phyloP scores from a whole-genome alignment of 2,329 filamentous ascomycete genomes.

The Albophoma yamanashiensis region DNA sequence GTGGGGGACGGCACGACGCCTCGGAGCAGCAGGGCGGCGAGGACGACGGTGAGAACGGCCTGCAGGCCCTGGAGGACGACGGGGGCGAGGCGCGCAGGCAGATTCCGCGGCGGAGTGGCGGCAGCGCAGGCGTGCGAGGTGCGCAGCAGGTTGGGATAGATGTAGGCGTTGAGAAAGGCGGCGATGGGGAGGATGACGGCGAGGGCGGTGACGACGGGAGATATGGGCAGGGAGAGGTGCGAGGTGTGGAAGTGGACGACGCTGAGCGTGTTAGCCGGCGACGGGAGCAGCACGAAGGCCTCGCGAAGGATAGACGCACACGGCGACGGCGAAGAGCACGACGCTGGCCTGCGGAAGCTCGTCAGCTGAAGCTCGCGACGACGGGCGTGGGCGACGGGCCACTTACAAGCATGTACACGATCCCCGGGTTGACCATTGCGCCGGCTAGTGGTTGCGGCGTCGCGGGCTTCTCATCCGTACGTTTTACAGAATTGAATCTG shows the following conservation, averaged over 20 bases:
- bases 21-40: constrained; percentile 32
- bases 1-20: constrained; percentile 19
- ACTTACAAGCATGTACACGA: constrained; percentile 20
- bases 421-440: constrained; percentile 15
- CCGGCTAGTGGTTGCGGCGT: neutral
- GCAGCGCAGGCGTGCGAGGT: constrained; percentile 9
- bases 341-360: constrained; percentile 12
- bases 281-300: neutral
- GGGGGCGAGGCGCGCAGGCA: constrained; percentile 10
- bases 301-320: constrained; percentile 10
- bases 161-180: constrained; percentile 24
- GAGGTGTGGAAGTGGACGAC: constrained; percentile 26
- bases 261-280: constrained; percentile 11
- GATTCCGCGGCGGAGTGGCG: constrained; percentile 12
- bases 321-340: constrained; percentile 18
- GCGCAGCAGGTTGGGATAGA: constrained; percentile 21
- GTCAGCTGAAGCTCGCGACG: neutral
- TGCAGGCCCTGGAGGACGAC: constrained; percentile 30
- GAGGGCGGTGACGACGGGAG: constrained; percentile 22
- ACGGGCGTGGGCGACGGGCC: neutral
- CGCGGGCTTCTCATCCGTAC: neutral
- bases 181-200: constrained; percentile 29
- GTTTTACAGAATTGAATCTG: neutral
- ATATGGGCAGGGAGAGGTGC: constrained; percentile 29
- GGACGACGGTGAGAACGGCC: constrained; percentile 27